A percentile compares a stretch with the other conserved stretches of the same genome.
phyloP scores from a whole-genome alignment of 225 moss, liverwort and hornwort species.

The Pseudisothecium myosuroides region DNA sequence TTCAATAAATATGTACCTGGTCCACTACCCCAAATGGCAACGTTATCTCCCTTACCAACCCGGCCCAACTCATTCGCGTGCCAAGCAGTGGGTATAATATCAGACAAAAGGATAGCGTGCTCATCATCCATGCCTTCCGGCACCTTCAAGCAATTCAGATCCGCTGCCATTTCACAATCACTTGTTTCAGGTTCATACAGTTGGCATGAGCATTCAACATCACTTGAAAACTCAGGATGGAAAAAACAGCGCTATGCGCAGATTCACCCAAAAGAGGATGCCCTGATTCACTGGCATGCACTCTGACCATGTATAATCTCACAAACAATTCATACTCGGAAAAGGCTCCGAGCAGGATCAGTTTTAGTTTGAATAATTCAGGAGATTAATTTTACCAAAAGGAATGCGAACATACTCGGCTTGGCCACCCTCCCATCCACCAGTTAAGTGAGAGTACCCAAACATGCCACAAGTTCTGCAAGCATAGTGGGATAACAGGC shows the following conservation, averaged over 20 bases:
- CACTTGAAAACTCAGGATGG: neutral
- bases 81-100: slow-evolving; percentile 85
- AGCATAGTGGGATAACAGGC: neutral
- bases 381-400: slow-evolving; percentile 9
- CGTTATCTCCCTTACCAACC: slow-evolving; percentile 67
- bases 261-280: neutral
- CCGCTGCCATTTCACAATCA: slow-evolving; percentile 30
- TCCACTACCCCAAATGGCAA: slow-evolving; percentile 84
- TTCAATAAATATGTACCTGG: slow-evolving; percentile 17
- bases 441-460: slow-evolving; percentile 89
- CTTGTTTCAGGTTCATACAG: neutral
- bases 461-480: slow-evolving; percentile 69
- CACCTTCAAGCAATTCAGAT: slow-evolving; percentile 60
- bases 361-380: neutral
- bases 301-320: neutral
- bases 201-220: neutral
- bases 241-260: neutral
- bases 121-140: slow-evolving; percentile 51
- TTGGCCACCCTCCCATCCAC: slow-evolving; percentile 90
- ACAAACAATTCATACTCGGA: neutral
- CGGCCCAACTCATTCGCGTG: slow-evolving; percentile 64
- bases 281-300: neutral
- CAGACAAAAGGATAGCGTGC: slow-evolving; percentile 52
- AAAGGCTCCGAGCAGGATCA: neutral
- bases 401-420: slow-evolving; percentile 81